Base-by-base conservation (phyloP, 192 early-diverging fungal genomes). In the Dimargaris cristalligena region DNA sequence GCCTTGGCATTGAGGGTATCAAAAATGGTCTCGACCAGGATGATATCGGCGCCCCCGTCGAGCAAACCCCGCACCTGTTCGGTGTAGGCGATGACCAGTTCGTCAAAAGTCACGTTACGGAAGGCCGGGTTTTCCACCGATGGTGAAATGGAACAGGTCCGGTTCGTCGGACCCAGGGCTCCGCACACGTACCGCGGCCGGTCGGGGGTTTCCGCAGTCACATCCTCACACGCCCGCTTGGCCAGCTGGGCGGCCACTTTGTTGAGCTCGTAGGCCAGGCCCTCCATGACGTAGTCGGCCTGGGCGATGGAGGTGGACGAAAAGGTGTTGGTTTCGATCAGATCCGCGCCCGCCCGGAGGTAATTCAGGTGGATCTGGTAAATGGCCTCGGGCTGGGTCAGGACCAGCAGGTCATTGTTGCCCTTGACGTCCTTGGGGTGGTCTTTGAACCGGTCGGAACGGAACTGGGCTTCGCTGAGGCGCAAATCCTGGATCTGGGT, bases 1-100 rank as follows among this genome's bases (percentile, higher is more conserved):
- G 94, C 94, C 72, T 97, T 97, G 55, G 90, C 88, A 61, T 97
- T 97, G n/a, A 93, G 72, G 23, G 94, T 97, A 70, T 97, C 94
- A 63, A 97, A 97, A 67, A 97, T 90, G 33, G 94, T 97, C 67
- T 97, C 94, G 0, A 97, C 89, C 65, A 97, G 75, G 16, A 97
- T 70, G 58, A 93, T 81, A 63, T 97, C 94, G 3, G 89, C 70
- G 4, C 94, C 94, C 63, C 94, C 94, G 64, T 97, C 94, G 60
- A 97, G 75, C 33, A 97, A 76, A 66, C 90, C 94, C 55, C 84
- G 81, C 34, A 78, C 77, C 69, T 97, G 94, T 74, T 92, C 89
- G 10, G 78, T 71, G 69, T 97, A 97, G n/a, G 94, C 88, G 49
- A 73, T 71, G 8, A 93, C 90, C 49, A 97, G 76, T 68, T 90